Evolutionary conservation across 345 rosid species (phyloP), one percentile per base, ranked within the genome.

Genomic region (Salix arbutifolia): DNA sequence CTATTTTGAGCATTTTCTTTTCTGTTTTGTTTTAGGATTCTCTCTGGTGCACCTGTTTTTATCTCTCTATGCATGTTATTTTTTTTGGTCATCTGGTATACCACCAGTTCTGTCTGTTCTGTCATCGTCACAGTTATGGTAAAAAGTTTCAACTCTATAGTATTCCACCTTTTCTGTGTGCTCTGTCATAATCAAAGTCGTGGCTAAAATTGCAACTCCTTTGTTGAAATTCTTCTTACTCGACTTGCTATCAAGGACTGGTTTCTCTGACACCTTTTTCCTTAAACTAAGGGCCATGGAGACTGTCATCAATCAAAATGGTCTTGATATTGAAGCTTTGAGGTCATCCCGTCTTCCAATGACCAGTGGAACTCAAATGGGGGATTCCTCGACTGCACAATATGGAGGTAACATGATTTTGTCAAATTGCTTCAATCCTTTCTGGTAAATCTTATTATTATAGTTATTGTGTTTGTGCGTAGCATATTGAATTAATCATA

Each of bases 321-420:
- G 97, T 77, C 91, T 96, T 82, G 98, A 96, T 88, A 85, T 92
- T 76, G 99, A 96, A 79, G 91, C 94, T 77, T 83, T 96, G 85
- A 92, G 82, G 86, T 82, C 97, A 69, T 85, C 97, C 6, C 90
- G 93, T 65, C 87, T 87, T 87, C 92, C 97, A 67, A 71, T 84
- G 48, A 74, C 94, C 26, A 85, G 91, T 81, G 95, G 92, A 67
- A 69, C 86, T 84, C 97, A 88, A 83, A 83, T 79, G n/a, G 95
- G 90, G 75, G 97, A 93, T 83, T 86, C 94, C 75, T 76, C 88
- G n/a, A 64, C 89, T 35, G 78, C 87, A 69, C 91, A 84, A 65
- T 82, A 85, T 81, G 92, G 92, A 72, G 98, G 99, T 92, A 87
- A 77, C 18, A 21, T 10, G 11, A 17, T 67, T 28, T 77, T 73